phyloP scores from a whole-genome alignment of 768 basidiomycete species.

The Boletus subcaerulescens region DNA sequence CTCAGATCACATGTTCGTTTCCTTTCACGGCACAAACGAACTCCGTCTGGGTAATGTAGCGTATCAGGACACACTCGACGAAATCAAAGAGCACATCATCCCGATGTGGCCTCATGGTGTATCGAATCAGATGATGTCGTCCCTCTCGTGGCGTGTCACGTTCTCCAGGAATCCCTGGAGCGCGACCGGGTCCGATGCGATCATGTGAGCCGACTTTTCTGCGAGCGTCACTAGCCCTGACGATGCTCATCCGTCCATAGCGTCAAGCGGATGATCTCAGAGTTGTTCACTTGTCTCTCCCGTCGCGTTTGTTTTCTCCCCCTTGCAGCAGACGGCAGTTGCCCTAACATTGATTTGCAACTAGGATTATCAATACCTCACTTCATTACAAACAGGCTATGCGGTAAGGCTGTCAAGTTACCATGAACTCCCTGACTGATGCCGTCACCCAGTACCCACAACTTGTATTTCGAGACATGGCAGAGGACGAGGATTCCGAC shows the following conservation, averaged over 20 bases:
- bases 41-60: constrained; percentile 45
- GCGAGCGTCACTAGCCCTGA: not conserved
- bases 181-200: constrained; percentile 49
- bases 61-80: constrained; percentile 55
- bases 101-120: constrained; percentile 70
- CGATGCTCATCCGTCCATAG: constrained; percentile 35
- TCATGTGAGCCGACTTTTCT: constrained; percentile 41
- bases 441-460: constrained; percentile 48
- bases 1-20: constrained; percentile 70
- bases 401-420: constrained; percentile 38
- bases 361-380: constrained; percentile 73
- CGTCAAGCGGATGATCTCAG: constrained; percentile 57
- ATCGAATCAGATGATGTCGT: constrained; percentile 39
- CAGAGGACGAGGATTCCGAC: constrained; percentile 45
- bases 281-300: constrained; percentile 59
- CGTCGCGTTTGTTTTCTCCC: constrained; percentile 43
- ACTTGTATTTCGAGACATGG: constrained; percentile 60
- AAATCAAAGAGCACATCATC: constrained; percentile 54
- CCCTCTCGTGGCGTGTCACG: constrained; percentile 52
- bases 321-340: constrained; percentile 2
- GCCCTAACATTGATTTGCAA: constrained; percentile 9
- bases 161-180: constrained; percentile 72
- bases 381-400: constrained; percentile 56
- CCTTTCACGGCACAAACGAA: constrained; percentile 64
- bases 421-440: constrained; percentile 8